Base-by-base conservation (phyloP, 2,329 filamentous ascomycete species). In the Ceratocystis lukuohia region DNA sequence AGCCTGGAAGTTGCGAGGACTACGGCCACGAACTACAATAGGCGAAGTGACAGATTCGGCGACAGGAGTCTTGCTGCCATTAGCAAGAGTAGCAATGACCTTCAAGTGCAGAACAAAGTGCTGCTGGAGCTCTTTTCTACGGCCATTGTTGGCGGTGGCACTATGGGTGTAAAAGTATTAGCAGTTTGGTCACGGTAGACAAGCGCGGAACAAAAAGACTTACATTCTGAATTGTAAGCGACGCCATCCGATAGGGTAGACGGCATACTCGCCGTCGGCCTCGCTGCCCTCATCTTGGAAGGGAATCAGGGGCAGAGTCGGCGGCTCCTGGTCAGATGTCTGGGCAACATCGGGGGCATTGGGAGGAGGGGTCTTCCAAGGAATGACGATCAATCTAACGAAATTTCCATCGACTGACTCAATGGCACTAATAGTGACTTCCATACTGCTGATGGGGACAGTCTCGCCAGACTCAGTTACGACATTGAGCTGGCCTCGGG, bases 131-230 rank as follows among this genome's bases (percentile, higher is more conserved):
- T 97, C 93, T 77, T 96, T 96, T 69, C 93, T 83, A 68, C 93
- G 85, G 10, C 93, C 93, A 74, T 97, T 97, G 77, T 97, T 97
- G 66, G 93, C 93, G 7, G 93, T 97, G 20, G 93, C 93, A 74
- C 93, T 85, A 67, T 48, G 28, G n/a, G 30, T 25, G 25, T 7
- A 6, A 28, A 41, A 41, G 62, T 37, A 6, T 73, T 70, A 72
- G 70, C 63, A 67, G 4, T 25, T 15, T 41, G 12, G 12, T 12
- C 10, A 12, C 12, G 48, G 48, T 50, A 22, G 20, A 50, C 48
- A 4, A 53, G 20, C 20, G 22, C 20, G 2, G 2, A 28, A 3
- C 8, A 53, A 50, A 22, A 53, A 3, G 7, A 77, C 82, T 77
- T 75, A 85, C 80, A 87, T 96, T 71, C 93, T 83, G 73, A 97